Evolutionary conservation across 148 eudicot genomes (phyloP).

Genomic region (Arctostaphylos glauca): DNA sequence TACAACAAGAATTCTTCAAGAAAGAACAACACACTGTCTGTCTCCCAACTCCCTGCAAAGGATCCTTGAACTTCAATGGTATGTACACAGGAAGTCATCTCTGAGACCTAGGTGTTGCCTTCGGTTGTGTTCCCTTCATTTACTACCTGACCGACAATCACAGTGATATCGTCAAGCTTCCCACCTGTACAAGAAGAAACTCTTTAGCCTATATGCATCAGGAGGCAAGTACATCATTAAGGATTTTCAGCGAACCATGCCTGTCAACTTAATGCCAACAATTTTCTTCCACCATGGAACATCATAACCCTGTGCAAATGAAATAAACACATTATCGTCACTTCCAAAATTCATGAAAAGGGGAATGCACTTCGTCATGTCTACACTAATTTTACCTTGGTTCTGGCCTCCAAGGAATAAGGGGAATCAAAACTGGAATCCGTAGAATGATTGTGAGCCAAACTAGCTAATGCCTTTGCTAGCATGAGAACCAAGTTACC

Average conservation of each 20-base stretch:
- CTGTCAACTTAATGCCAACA: constrained; percentile 79
- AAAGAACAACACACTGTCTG: not conserved
- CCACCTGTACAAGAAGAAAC: constrained; percentile 56
- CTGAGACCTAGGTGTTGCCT: not conserved
- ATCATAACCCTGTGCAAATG: constrained; percentile 60
- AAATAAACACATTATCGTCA: not conserved
- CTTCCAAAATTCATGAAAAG: no score
- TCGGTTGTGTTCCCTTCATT: constrained; percentile 23
- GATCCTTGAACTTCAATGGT: constrained; percentile 11
- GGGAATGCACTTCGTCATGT: not conserved
- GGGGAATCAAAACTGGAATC: constrained; percentile 79
- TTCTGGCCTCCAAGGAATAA: constrained; percentile 73
- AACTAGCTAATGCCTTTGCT: constrained; percentile 93
- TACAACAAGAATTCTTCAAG: not conserved
- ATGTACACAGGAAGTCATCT: constrained; percentile 4
- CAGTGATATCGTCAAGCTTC: constrained; percentile 89
- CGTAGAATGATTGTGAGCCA: constrained; percentile 72
- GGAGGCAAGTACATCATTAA: not conserved
- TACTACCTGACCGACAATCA: constrained; percentile 62
- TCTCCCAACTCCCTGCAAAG: not conserved
- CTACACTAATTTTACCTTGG: constrained; percentile 41
- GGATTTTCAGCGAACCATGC: constrained; percentile 22
- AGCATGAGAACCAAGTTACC: constrained; percentile 27
- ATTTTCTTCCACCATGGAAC: constrained; percentile 77
- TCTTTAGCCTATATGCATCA: not conserved